A percentile compares a stretch with the other conserved stretches of the same genome.
These are phyloP conservation scores for Flaveria floridana DNA, from an alignment of 140 eudicot species.

Conservation along the genomic window DNA sequence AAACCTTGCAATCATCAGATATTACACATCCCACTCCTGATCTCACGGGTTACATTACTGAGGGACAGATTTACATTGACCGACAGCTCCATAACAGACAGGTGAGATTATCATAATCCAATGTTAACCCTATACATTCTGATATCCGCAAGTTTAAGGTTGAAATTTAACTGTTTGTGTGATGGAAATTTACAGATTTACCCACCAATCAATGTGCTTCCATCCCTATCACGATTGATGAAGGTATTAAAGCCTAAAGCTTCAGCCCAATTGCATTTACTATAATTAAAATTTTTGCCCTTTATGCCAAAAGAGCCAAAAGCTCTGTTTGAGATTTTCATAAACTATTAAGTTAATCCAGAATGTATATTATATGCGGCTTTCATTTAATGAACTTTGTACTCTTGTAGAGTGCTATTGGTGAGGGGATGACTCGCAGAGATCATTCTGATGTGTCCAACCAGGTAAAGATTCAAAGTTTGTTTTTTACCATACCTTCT, in stretches of 20 bases:
- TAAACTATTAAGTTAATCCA: background rate
- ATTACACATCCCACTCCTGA: conserved; percentile 97
- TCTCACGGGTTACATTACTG: conserved; percentile 95
- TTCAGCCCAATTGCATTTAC: too few species aligned
- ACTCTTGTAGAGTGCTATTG: conserved; percentile 84
- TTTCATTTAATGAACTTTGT: background rate
- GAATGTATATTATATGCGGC: background rate
- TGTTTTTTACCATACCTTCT: background rate
- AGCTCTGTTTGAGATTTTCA: background rate
- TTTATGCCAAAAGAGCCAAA: background rate
- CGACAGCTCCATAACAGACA: conserved; percentile 89
- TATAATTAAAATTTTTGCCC: too few species aligned
- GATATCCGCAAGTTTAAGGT: background rate
- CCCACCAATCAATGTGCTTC: conserved; percentile 96
- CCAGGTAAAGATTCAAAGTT: conserved; percentile 46
- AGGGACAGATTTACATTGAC: conserved; percentile 91
- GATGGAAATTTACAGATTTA: conserved; percentile 58
- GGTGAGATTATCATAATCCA: conserved; percentile 37
- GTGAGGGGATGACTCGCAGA: conserved; percentile 96
- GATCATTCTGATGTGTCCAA: conserved; percentile 96
- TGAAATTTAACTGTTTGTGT: conserved; percentile 6
- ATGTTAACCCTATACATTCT: background rate
- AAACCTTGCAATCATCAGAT: conserved; percentile 45
- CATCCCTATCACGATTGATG: conserved; percentile 90
- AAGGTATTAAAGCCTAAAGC: conserved; percentile 44